Conservation (phyloP, 2,329 filamentous ascomycete genomes). For the Arachnopeziza araneosa region DNA sequence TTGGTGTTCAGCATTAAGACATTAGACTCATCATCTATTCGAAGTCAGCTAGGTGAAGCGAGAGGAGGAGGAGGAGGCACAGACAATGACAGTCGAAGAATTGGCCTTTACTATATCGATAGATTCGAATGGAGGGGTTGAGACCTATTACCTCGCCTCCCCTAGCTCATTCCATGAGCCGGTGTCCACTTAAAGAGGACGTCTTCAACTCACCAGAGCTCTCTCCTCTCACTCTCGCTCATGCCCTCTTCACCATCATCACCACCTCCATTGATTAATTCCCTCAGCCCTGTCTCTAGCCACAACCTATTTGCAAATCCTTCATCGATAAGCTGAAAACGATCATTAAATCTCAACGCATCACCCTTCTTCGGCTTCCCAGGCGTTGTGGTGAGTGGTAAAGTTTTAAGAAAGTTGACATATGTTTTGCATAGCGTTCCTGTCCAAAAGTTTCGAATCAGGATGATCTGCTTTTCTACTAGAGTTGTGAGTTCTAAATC, state of each 20-base stretch:
- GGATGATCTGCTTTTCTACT: conserved; percentile 55
- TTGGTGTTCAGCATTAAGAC: conserved; percentile 52
- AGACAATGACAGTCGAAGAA: conserved; percentile 91
- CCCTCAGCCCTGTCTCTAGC: conserved; percentile 68
- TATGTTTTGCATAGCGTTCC: conserved; percentile 57
- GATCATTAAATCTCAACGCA: conserved; percentile 77
- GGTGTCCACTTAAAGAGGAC: background rate
- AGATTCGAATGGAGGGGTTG: conserved; percentile 84
- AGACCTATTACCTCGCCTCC: conserved; percentile 78
- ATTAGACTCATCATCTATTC: conserved; percentile 80
- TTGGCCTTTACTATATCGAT: conserved; percentile 79
- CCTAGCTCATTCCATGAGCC: conserved; percentile 45
- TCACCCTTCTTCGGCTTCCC: conserved; percentile 61
- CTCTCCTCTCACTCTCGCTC: conserved; percentile 13
- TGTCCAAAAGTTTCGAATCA: conserved; percentile 58
- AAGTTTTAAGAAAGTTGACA: conserved; percentile 51
- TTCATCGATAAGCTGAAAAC: conserved; percentile 75
- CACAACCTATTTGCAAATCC: conserved; percentile 71
- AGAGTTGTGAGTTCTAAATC: conserved; percentile 50
- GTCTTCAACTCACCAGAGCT: background rate
- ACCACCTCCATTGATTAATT: conserved; percentile 32
- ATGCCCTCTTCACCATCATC: conserved; percentile 18
- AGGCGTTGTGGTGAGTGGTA: conserved; percentile 60
- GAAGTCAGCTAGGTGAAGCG: conserved; percentile 4
- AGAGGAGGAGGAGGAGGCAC: conserved; percentile 33